A percentile compares a stretch with the other conserved stretches of the same genome.
Evolutionary conservation across 495 filamentous ascomycete genomes (phyloP).

Genomic region (Alectoria sarmentosa): DNA sequence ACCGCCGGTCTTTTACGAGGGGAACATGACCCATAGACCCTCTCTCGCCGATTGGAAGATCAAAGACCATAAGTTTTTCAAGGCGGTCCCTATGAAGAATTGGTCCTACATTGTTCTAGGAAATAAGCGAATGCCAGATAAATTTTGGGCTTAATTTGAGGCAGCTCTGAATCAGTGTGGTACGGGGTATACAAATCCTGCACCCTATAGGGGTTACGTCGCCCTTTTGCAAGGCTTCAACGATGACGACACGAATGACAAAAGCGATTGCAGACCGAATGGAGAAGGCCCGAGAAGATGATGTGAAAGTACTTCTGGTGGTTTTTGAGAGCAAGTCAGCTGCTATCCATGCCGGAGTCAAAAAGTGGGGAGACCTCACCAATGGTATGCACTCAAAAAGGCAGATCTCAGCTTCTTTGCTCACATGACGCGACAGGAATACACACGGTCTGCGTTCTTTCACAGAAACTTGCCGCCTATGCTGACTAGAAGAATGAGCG

Average conservation of each 20-base stretch:
- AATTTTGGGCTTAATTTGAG: neutral
- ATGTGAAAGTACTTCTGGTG: constrained; percentile 42
- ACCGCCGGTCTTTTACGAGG: neutral
- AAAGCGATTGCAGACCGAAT: neutral
- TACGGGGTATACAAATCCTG: neutral
- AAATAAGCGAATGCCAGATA: neutral
- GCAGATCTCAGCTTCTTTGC: neutral
- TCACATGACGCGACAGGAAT: constrained; percentile 35
- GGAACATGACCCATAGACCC: neutral
- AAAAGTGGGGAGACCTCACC: constrained; percentile 54
- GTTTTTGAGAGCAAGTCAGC: neutral
- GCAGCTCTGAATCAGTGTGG: neutral
- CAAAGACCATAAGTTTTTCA: neutral
- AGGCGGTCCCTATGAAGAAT: neutral
- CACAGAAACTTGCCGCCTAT: too few relatives aligned
- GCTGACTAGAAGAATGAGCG: too few relatives aligned
- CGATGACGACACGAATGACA: neutral
- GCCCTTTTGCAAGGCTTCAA: neutral
- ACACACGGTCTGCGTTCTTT: too few relatives aligned
- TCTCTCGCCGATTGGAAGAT: neutral
- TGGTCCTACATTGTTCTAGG: neutral
- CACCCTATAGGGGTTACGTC: neutral
- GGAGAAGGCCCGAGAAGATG: neutral
- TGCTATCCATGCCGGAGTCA: constrained; percentile 37
- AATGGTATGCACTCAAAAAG: constrained; percentile 26